Conservation (phyloP, 768 basidiomycete genomes). For the Chalciporus chontae region DNA sequence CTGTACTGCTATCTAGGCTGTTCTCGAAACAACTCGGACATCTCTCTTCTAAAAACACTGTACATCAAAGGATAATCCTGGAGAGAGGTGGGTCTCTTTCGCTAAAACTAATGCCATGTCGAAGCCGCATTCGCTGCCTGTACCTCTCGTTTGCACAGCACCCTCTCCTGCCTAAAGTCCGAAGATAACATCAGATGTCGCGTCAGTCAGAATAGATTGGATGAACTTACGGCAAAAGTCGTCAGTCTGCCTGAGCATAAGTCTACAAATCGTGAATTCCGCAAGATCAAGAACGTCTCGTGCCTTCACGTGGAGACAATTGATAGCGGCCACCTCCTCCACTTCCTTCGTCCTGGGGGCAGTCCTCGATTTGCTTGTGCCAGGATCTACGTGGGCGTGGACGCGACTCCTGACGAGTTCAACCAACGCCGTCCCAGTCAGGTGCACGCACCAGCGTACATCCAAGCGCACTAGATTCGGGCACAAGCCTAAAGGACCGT, state of each 20-base stretch:
- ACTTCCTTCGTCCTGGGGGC: conserved; percentile 31
- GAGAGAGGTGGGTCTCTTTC: conserved; percentile 9
- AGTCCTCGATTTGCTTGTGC: not conserved
- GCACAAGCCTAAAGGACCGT: conserved; percentile 40
- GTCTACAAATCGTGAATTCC: conserved; percentile 42
- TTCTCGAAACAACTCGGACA: not conserved
- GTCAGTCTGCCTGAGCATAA: conserved; percentile 37
- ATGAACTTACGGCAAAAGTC: conserved; percentile 54
- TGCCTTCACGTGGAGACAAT: conserved; percentile 56
- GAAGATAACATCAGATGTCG: not conserved
- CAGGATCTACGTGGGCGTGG: not conserved
- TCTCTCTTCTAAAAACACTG: too few relatives aligned
- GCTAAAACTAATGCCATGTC: conserved; percentile 24
- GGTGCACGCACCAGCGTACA: conserved; percentile 56
- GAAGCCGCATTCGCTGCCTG: conserved; percentile 45
- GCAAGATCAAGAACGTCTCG: conserved; percentile 51
- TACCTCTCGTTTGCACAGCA: conserved; percentile 59
- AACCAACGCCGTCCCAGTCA: conserved; percentile 50
- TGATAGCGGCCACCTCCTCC: conserved; percentile 47
- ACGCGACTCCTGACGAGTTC: conserved; percentile 44
- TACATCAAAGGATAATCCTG: conserved; percentile 18
- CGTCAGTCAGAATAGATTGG: not conserved
- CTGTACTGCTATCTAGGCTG: conserved; percentile 23
- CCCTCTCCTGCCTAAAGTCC: conserved; percentile 36
- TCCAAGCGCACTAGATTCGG: conserved; percentile 48